Evolutionary conservation across 1,284 basidiomycete species (phyloP).

Genomic region (Malassezia sp.): DNA sequence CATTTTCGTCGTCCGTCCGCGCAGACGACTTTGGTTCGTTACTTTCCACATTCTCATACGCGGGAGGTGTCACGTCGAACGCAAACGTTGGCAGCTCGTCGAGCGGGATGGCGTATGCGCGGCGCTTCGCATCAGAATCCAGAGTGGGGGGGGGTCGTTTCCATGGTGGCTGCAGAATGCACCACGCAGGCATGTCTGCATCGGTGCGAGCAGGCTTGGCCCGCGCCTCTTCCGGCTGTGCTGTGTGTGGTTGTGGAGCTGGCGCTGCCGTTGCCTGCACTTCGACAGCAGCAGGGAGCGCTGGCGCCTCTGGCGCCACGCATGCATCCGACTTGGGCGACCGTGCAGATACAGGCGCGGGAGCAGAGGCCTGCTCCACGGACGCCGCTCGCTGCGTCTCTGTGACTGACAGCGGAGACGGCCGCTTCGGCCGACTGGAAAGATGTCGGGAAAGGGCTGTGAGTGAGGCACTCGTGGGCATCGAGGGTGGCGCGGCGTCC

Average conservation of each 20-base stretch:
- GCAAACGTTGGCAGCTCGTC: constrained; percentile 6
- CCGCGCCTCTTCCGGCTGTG: no score
- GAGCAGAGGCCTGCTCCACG: no score
- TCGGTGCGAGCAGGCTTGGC: no score
- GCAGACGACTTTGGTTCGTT: background rate
- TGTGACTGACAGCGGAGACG: constrained; percentile 13
- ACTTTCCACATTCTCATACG: background rate
- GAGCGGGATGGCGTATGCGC: background rate
- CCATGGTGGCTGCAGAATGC: background rate
- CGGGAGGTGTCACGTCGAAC: constrained; percentile 2
- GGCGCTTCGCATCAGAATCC: background rate
- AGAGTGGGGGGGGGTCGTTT: background rate
- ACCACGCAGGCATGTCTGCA: background rate
- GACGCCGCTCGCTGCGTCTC: no score
- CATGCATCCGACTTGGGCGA: no score
- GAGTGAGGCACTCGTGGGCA: background rate
- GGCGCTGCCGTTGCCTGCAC: no score
- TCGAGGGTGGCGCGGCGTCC: no score
- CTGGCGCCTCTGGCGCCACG: no score
- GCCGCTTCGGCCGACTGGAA: constrained; percentile 14
- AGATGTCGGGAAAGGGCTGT: background rate
- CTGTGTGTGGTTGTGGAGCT: no score
- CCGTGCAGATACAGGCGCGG: no score
- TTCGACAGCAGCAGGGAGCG: no score
- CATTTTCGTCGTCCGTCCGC: no score